Base-by-base conservation (phyloP, 352 stramenopile species). In the Paralagenidium karlingii region DNA sequence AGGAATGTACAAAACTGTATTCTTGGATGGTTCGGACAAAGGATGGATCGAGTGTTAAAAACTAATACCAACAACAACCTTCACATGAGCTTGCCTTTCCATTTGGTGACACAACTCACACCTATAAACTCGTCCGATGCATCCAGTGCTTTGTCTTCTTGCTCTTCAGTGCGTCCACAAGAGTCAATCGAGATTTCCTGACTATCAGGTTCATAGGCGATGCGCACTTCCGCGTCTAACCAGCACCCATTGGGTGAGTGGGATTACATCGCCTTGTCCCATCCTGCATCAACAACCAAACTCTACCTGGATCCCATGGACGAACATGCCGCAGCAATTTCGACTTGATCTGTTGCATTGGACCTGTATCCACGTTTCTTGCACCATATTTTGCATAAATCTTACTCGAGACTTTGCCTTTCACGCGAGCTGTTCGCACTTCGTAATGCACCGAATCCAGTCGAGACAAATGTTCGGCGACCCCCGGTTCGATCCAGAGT, bases 341-440 rank as follows among this genome's bases (percentile, higher is more conserved):
- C 11, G 76, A 81, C 40, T 87, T 90, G 37, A 90, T 62, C 34
- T 79, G 52, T 45, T 87, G 76, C 12, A 90, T 69, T 13, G 76
- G 76, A 8, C 76, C 76, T 0, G 58, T 84, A 34, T 85, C 73
- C 12, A 90, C 70, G 33, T 84, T 77, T 9, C 76, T 68, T n/a
- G 76, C 76, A 13, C 76, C 76, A 44, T 90, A 90, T 43, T 85
- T 86, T 37, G 76, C 76, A 26, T 84, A 89, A n/a, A 88, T 66
- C 38, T 84, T 83, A 9, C 48, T 64, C 24, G 52, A 62, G 28
- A 73, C 45, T 24, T 61, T 66, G 25, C 69, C 69, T 12, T 64
- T 54, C 2, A 83, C 43, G 4, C 61, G 50, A 1, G 60, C 59
- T 8, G 59, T 79, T 3, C 73, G 73, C 3, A 77, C 69, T 36